phyloP scores from a whole-genome alignment of 305 asterid genomes.

The Caryopteris hybrid region DNA sequence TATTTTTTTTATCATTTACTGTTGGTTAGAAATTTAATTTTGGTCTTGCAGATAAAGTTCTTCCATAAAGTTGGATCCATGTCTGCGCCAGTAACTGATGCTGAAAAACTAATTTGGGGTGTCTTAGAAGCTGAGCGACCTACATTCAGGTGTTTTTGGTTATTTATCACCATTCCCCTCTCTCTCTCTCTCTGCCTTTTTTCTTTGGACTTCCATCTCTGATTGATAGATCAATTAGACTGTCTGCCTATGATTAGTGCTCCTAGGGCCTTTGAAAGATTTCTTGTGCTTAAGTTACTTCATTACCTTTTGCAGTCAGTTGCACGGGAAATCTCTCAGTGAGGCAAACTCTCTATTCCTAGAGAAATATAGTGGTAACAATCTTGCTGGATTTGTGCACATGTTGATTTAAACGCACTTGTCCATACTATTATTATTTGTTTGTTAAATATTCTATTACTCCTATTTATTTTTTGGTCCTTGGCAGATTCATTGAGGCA shows the following conservation, averaged over 20 bases:
- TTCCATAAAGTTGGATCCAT: slow-evolving; percentile 73
- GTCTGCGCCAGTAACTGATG: slow-evolving; percentile 68
- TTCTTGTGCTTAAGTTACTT: slow-evolving; percentile 13
- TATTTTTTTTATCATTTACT: slow-evolving; percentile 4
- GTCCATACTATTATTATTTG: slow-evolving; percentile 6
- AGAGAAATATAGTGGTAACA: slow-evolving; percentile 74
- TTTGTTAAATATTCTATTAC: background rate
- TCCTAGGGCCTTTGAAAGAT: slow-evolving; percentile 5
- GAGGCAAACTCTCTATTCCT: slow-evolving; percentile 78
- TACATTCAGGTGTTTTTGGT: slow-evolving; percentile 56
- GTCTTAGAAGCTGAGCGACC: slow-evolving; percentile 87
- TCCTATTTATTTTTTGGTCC: slow-evolving; percentile 12
- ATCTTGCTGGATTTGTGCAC: slow-evolving; percentile 16
- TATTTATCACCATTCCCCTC: background rate
- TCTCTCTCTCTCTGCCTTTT: background rate
- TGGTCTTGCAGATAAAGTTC: slow-evolving; percentile 64
- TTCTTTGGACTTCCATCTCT: background rate
- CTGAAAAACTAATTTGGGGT: slow-evolving; percentile 76
- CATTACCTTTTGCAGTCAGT: slow-evolving; percentile 52
- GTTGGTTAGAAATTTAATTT: background rate
- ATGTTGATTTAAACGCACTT: slow-evolving; percentile 6
- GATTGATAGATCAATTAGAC: background rate
- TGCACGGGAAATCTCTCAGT: slow-evolving; percentile 70
- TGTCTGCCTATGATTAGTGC: background rate
- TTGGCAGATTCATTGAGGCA: slow-evolving; percentile 73